phyloP scores from a whole-genome alignment of 2,329 filamentous ascomycete genomes.

The Beauveria medogensis region DNA sequence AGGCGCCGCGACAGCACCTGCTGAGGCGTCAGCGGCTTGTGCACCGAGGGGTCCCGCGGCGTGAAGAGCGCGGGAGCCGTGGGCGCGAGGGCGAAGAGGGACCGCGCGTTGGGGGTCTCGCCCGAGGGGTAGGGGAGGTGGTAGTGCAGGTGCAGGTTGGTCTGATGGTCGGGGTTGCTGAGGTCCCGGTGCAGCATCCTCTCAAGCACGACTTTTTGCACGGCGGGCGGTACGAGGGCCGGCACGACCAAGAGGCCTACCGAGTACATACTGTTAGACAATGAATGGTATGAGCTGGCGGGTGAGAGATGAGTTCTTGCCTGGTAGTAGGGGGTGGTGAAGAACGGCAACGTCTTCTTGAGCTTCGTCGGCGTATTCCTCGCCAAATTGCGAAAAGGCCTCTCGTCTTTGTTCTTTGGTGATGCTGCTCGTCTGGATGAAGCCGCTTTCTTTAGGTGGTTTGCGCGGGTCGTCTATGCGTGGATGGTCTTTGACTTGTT shows the following conservation, averaged over 20 bases:
- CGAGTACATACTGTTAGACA: too few relatives aligned
- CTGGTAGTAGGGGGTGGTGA: constrained; percentile 59
- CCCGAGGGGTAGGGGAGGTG: constrained; percentile 50
- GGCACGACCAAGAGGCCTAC: constrained; percentile 74
- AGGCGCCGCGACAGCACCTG: constrained; percentile 72
- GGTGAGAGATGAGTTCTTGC: constrained; percentile 33
- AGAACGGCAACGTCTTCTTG: constrained; percentile 44
- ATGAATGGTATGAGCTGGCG: neutral
- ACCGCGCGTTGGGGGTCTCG: constrained; percentile 23
- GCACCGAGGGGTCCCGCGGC: constrained; percentile 65
- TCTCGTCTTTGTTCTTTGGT: constrained; percentile 31
- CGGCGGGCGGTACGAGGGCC: constrained; percentile 57
- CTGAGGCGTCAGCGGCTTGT: constrained; percentile 62
- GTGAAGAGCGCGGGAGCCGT: constrained; percentile 43
- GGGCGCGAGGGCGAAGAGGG: constrained; percentile 47
- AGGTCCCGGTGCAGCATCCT: constrained; percentile 72
- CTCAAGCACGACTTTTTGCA: constrained; percentile 64
- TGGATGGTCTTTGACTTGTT: constrained; percentile 42
- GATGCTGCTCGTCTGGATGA: constrained; percentile 38
- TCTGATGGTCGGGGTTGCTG: constrained; percentile 64
- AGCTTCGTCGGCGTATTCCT: constrained; percentile 23
- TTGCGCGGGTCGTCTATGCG: constrained; percentile 48
- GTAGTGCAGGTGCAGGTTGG: constrained; percentile 85
- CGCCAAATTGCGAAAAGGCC: constrained; percentile 35
- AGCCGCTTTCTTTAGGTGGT: constrained; percentile 31